Conservation (phyloP, 768 basidiomycete species). For the Boletus subparvulus region DNA sequence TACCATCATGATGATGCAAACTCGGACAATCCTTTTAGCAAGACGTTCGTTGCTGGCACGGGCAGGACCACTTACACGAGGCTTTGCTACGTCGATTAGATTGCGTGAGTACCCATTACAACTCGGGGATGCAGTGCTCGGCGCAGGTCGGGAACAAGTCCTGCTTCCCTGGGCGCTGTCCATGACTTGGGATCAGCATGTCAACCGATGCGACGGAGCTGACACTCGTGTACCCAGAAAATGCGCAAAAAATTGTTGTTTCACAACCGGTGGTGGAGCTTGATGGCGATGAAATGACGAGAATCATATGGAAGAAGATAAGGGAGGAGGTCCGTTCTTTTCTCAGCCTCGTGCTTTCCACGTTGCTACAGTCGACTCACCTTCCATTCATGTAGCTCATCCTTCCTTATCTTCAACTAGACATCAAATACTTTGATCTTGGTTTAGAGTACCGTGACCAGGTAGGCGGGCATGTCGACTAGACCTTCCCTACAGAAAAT, state of each 20-base stretch:
- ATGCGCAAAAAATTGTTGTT: constrained; percentile 65
- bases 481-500: neutral
- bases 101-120: constrained; percentile 26
- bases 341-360: neutral
- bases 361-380: neutral
- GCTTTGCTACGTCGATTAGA: constrained; percentile 29
- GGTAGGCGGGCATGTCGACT: constrained; percentile 39
- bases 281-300: constrained; percentile 98
- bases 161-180: neutral
- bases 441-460: constrained; percentile 89
- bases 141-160: neutral
- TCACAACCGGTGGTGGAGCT: constrained; percentile 91
- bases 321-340: constrained; percentile 73
- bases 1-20: constrained; percentile 19
- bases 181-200: neutral
- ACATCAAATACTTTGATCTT: constrained; percentile 99
- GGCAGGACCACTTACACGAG: constrained; percentile 21
- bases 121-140: neutral
- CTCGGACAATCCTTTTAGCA: constrained; percentile 23
- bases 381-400: constrained; percentile 80
- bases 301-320: constrained; percentile 99
- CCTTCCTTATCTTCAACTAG: constrained; percentile 89
- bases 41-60: constrained; percentile 28
- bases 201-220: neutral
- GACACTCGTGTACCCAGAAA: constrained; percentile 19